Percentiles rank a stretch among this genome's conserved stretches.
These are phyloP conservation scores for Aspergillus arachidicola DNA, from an alignment of 2,329 filamentous ascomycete species.

Conservation along the genomic window DNA sequence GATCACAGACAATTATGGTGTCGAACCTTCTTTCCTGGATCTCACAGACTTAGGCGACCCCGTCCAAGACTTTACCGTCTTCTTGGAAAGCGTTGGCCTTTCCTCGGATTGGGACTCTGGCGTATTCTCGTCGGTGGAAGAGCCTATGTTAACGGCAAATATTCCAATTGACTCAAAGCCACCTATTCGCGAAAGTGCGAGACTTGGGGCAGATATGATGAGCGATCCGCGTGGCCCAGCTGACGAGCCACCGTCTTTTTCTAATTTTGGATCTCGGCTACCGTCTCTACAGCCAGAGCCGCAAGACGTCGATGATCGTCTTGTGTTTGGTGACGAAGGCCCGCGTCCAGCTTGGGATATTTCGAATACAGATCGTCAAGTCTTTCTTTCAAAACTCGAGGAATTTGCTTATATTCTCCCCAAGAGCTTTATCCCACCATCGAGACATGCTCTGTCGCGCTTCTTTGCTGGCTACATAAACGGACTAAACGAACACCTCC, in stretches of 20 bases:
- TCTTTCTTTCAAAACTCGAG: constrained; percentile 48
- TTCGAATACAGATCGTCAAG: constrained; percentile 48
- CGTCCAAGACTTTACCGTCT: constrained; percentile 53
- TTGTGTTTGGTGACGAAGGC: constrained; percentile 46
- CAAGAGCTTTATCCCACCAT: constrained; percentile 51
- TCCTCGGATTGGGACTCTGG: constrained; percentile 54
- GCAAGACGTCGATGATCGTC: constrained; percentile 47
- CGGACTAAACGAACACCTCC: constrained; percentile 54
- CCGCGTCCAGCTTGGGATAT: constrained; percentile 50
- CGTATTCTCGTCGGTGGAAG: constrained; percentile 48
- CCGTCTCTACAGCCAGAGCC: constrained; percentile 52
- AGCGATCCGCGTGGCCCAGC: constrained; percentile 40
- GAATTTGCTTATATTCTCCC: constrained; percentile 51
- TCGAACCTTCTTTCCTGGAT: constrained; percentile 50
- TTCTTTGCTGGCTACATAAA: constrained; percentile 57
- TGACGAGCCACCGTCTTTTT: constrained; percentile 49
- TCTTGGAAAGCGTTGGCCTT: constrained; percentile 52
- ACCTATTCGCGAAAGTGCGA: constrained; percentile 33
- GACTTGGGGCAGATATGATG: constrained; percentile 44
- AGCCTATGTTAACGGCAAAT: constrained; percentile 39
- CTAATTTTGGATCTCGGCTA: constrained; percentile 51
- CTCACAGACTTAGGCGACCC: constrained; percentile 51
- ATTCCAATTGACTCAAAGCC: constrained; percentile 42
- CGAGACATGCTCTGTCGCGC: constrained; percentile 50
- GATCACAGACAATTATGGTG: constrained; percentile 46